Percentiles rank a stretch among this genome's conserved stretches.
Evolutionary conservation across 768 basidiomycete genomes (phyloP).

Genomic region (Amanita polypyramis): DNA sequence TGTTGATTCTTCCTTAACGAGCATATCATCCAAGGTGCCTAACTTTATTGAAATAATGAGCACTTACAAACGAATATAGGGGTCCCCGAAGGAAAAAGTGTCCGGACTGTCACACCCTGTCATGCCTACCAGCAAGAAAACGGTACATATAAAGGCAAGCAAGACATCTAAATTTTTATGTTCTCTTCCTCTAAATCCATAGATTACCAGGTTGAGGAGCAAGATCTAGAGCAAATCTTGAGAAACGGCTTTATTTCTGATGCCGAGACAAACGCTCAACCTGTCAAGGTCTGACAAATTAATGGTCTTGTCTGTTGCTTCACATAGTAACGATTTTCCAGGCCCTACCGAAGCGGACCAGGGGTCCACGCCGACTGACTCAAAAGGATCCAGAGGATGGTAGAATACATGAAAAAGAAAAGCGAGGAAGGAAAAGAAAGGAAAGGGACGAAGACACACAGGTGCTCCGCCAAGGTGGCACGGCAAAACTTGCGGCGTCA

Average conservation of each 20-base stretch:
- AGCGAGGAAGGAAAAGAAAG: constrained; percentile 32
- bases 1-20: constrained; percentile 25
- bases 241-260: constrained; percentile 5
- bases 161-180: not conserved
- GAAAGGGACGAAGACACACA: constrained; percentile 30
- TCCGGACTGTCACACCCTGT: not conserved
- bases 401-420: constrained; percentile 18
- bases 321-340: not conserved
- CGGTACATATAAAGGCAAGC: constrained; percentile 10
- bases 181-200: constrained; percentile 8
- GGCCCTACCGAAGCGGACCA: constrained; percentile 13
- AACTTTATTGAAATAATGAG: not conserved
- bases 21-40: constrained; percentile 29
- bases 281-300: not conserved
- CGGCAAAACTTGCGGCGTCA: not conserved
- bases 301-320: not conserved
- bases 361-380: constrained; percentile 18
- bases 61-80: not conserved
- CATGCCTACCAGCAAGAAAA: not conserved
- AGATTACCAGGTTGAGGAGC: constrained; percentile 9
- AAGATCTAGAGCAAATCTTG: not conserved
- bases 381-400: constrained; percentile 18
- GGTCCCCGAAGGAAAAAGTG: not conserved
- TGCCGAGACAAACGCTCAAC: not conserved
- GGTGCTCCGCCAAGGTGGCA: constrained; percentile 8